phyloP scores from a whole-genome alignment of 179 eudicot species.

The Drosera spatulata region DNA sequence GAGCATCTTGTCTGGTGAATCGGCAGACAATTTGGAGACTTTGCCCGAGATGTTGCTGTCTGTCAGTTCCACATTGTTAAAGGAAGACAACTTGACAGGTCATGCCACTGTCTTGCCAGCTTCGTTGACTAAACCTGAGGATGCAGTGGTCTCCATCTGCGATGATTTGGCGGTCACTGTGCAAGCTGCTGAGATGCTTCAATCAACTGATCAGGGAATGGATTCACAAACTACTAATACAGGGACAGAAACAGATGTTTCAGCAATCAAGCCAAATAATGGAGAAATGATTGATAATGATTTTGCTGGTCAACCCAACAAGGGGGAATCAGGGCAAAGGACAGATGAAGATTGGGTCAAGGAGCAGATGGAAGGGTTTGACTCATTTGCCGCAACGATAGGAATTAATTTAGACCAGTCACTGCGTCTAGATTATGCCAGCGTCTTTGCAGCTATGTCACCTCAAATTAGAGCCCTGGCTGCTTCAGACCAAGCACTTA shows the following conservation, averaged over 20 bases:
- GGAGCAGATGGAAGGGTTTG: conserved; percentile 19
- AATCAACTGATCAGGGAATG: conserved; percentile 17
- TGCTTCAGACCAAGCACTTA: conserved; percentile 12
- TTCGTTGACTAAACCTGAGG: conserved; percentile 10
- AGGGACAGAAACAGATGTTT: conserved; percentile 15
- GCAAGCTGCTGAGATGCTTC: conserved; percentile 15
- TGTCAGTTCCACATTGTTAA: conserved; percentile 15
- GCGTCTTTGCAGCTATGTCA: conserved; percentile 12
- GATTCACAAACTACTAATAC: conserved; percentile 17
- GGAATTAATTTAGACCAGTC: conserved; percentile 8
- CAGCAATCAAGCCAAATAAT: conserved; percentile 7
- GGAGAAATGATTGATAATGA: conserved; percentile 13
- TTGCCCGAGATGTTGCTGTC: conserved; percentile 14
- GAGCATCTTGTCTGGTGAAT: conserved; percentile 17
- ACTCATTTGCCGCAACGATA: conserved; percentile 12
- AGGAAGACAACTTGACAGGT: conserved; percentile 17
- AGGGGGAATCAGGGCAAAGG: conserved; percentile 6
- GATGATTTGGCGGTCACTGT: conserved; percentile 11
- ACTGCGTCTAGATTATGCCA: conserved; percentile 8
- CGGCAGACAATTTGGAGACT: conserved; percentile 12
- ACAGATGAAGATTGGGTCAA: conserved; percentile 9
- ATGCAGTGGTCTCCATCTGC: conserved; percentile 6
- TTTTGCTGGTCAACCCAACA: conserved; percentile 7
- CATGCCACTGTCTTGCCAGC: conserved; percentile 11
- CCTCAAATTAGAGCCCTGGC: conserved; percentile 11